Percentiles rank a stretch among this genome's conserved stretches.
phyloP scores from a whole-genome alignment of 1,284 basidiomycete genomes.

The Heliocybe sulcata region DNA sequence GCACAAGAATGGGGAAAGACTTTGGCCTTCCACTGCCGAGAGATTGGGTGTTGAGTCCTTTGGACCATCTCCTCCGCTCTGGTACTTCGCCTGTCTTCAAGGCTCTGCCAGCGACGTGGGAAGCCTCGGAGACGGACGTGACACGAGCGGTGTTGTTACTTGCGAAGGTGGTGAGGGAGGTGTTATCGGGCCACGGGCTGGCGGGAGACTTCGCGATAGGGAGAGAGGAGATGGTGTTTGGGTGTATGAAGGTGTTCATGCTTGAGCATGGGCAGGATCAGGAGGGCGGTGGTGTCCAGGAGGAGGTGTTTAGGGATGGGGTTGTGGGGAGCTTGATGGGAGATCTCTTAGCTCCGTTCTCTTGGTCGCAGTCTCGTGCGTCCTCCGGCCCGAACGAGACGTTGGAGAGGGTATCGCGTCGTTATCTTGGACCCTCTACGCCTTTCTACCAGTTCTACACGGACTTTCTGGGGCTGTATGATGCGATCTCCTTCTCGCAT shows the following conservation, averaged over 20 bases:
- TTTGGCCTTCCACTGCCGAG: constrained; percentile 56
- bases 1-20: constrained; percentile 12
- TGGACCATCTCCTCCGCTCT: constrained; percentile 81
- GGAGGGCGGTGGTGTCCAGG: constrained; percentile 31
- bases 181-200: constrained; percentile 37
- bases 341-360: constrained; percentile 50
- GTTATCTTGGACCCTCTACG: constrained; percentile 58
- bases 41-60: constrained; percentile 71
- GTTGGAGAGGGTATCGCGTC: constrained; percentile 52
- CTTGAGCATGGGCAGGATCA: constrained; percentile 73
- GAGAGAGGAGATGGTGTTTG: constrained; percentile 58
- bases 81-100: constrained; percentile 70
- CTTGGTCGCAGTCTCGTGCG: constrained; percentile 23
- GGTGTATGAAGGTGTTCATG: constrained; percentile 93
- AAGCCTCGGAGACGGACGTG: constrained; percentile 75
- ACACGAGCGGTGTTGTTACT: constrained; percentile 62
- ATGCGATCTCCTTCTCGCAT: constrained; percentile 86
- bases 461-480: constrained; percentile 86
- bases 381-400: constrained; percentile 11
- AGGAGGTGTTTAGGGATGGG: constrained; percentile 68
- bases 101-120: constrained; percentile 68
- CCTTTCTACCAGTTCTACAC: constrained; percentile 96
- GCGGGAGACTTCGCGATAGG: constrained; percentile 29
- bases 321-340: constrained; percentile 54
- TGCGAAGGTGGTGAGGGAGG: constrained; percentile 32